Base-by-base conservation (phyloP, 78 protist species). In the Dictyostelium intermedium region DNA sequence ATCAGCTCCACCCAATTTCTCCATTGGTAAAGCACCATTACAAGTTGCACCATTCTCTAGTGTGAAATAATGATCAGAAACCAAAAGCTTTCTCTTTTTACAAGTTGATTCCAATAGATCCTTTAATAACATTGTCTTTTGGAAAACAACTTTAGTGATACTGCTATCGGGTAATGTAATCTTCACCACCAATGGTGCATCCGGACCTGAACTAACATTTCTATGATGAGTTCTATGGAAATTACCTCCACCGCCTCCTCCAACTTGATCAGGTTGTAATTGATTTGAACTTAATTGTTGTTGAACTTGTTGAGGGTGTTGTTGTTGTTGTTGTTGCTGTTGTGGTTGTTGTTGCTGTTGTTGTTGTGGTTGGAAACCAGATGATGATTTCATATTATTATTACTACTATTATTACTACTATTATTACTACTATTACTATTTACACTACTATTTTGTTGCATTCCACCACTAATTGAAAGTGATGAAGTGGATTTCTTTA, bases 141-240 rank as follows among this genome's bases (percentile, higher is more conserved):
- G 93, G 82, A 79, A 89, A 5, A 84, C 93, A 43, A 89, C 93
- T 53, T 89, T 89, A 0, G 93, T 89, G n/a, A 89, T 89, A 34
- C 82, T 66, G 37, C 85, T 50, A 56, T 89, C 93, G 13, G 93
- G 93, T 80, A 89, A 39, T 23, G 93, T 80, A 34, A 89, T 89
- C 47, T 89, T 89, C 4, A 89, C 86, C 2, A 80, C 83, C 35
- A 83, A 13, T 18, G 73, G 37, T 8, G 85, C 30, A 30, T 89
- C 86, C n/a, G 82, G 34, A 5, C 85, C 82, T 41, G 41, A 45
- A 61, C 85, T 77, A 9, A 77, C 84, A 37, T 56, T 50, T 50
- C 92, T 27, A 16, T 34, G 37, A 60, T 86, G 92, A 7, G 53
- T 34, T 41, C 60, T 77, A 13, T 79, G n/a, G 32, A 45, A 37